Evolutionary conservation across 2,329 filamentous ascomycete species (phyloP).

Genomic region (Neophaeococcomyces aloes): DNA sequence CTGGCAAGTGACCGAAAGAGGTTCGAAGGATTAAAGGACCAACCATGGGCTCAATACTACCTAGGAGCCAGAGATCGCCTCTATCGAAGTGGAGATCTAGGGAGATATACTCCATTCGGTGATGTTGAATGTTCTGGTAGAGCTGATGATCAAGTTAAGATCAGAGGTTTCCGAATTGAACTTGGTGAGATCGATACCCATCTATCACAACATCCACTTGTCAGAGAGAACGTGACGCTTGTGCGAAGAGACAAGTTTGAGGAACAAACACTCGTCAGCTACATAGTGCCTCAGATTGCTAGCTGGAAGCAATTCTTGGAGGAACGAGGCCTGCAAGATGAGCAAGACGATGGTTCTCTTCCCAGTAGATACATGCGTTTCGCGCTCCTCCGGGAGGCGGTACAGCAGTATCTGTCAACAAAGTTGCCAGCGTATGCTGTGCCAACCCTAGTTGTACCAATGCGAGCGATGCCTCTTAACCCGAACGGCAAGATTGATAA

Average conservation of each 20-base stretch:
- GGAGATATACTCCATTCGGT: slow-evolving; percentile 38
- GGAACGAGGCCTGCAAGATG: slow-evolving; percentile 43
- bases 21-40: slow-evolving; percentile 39
- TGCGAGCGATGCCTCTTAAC: slow-evolving; percentile 65
- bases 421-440: slow-evolving; percentile 66
- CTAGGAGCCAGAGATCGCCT: slow-evolving; percentile 57
- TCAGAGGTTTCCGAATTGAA: slow-evolving; percentile 56
- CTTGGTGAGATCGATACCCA: slow-evolving; percentile 31
- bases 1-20: slow-evolving; percentile 50
- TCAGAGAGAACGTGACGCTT: slow-evolving; percentile 77
- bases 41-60: slow-evolving; percentile 70
- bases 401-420: slow-evolving; percentile 58
- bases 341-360: slow-evolving; percentile 44
- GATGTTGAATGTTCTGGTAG: slow-evolving; percentile 41
- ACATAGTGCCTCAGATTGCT: slow-evolving; percentile 71
- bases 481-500: slow-evolving; percentile 80
- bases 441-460: slow-evolving; percentile 61
- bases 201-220: slow-evolving; percentile 55
- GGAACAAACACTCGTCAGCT: slow-evolving; percentile 77
- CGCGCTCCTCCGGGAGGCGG: slow-evolving; percentile 48
- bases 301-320: slow-evolving; percentile 63
- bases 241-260: slow-evolving; percentile 75
- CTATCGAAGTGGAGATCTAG: slow-evolving; percentile 34
- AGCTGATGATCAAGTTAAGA: slow-evolving; percentile 58
- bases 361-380: slow-evolving; percentile 50